Evolutionary conservation across 331 rosid species (phyloP).

Genomic region (Phaseolus coccineus): DNA sequence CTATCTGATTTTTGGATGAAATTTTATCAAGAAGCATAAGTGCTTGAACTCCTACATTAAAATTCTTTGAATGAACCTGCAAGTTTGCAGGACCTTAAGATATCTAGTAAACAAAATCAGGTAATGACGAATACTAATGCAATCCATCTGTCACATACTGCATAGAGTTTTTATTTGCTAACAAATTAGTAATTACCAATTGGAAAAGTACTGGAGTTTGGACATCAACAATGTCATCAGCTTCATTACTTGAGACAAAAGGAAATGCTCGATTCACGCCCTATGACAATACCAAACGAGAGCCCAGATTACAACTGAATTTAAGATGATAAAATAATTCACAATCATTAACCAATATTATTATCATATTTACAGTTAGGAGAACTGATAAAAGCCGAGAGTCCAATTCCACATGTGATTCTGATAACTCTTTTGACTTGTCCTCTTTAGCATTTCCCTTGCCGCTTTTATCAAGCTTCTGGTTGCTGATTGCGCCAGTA

Average conservation of each 20-base stretch:
- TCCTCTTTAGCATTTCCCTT: slow-evolving; percentile 54
- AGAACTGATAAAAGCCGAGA: slow-evolving; percentile 89
- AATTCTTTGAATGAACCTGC: slow-evolving; percentile 96
- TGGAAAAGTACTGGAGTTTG: slow-evolving; percentile 95
- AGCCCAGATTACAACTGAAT: neutral
- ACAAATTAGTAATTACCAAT: slow-evolving; percentile 62
- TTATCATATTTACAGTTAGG: slow-evolving; percentile 65
- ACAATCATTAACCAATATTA: slow-evolving; percentile 1
- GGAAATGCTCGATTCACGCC: slow-evolving; percentile 99
- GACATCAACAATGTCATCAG: slow-evolving; percentile 86
- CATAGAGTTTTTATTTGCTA: neutral
- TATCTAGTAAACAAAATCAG: slow-evolving; percentile 35
- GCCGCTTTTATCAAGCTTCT: slow-evolving; percentile 53
- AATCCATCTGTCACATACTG: slow-evolving; percentile 10
- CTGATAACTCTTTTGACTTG: slow-evolving; percentile 49
- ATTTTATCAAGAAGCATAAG: slow-evolving; percentile 96
- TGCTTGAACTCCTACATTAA: slow-evolving; percentile 94
- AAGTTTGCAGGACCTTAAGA: slow-evolving; percentile 39
- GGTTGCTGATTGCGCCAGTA: slow-evolving; percentile 57
- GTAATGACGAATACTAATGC: neutral
- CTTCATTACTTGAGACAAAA: slow-evolving; percentile 80
- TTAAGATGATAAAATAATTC: slow-evolving; percentile 2
- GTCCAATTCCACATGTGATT: slow-evolving; percentile 79
- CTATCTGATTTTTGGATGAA: slow-evolving; percentile 91
- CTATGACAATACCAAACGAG: slow-evolving; percentile 53